Evolutionary conservation across 2,329 filamentous ascomycete genomes (phyloP).

Genomic region (Penicillium sclerotiorum): DNA sequence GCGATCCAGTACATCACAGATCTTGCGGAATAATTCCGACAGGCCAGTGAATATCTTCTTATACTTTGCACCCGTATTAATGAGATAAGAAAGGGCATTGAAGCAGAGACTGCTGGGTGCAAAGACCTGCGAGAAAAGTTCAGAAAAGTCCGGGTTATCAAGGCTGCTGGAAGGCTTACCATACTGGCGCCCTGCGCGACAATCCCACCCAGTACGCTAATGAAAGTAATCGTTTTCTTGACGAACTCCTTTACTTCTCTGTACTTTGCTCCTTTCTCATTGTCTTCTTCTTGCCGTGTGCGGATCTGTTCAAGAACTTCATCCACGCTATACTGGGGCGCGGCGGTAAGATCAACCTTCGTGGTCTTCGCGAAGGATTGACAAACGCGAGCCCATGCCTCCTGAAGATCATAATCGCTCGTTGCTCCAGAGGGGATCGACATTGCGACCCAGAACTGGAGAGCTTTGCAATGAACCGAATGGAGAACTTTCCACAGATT

Average conservation of each 20-base stretch:
- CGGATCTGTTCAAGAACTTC: not conserved
- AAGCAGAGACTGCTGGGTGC: slow-evolving; percentile 31
- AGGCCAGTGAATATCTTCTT: slow-evolving; percentile 31
- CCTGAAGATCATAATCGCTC: not conserved
- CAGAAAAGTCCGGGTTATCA: no score
- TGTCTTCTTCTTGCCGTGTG: not conserved
- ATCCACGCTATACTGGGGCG: not conserved
- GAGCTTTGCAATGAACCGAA: no score
- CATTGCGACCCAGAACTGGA: no score
- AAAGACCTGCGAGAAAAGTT: slow-evolving; percentile 27
- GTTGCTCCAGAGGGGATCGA: no score
- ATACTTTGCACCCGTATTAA: slow-evolving; percentile 28
- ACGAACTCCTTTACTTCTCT: not conserved
- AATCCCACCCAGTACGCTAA: slow-evolving; percentile 18
- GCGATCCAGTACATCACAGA: not conserved
- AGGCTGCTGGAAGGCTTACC: slow-evolving; percentile 22
- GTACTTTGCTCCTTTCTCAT: not conserved
- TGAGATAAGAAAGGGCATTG: slow-evolving; percentile 32
- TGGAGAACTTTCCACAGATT: no score
- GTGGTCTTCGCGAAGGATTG: not conserved
- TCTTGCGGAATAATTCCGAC: not conserved
- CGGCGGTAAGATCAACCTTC: not conserved
- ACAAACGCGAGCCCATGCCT: not conserved
- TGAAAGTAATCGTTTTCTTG: not conserved
- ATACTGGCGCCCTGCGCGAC: slow-evolving; percentile 29